Conservation (phyloP, 768 basidiomycete genomes). For the Coprinellus micaceus region DNA sequence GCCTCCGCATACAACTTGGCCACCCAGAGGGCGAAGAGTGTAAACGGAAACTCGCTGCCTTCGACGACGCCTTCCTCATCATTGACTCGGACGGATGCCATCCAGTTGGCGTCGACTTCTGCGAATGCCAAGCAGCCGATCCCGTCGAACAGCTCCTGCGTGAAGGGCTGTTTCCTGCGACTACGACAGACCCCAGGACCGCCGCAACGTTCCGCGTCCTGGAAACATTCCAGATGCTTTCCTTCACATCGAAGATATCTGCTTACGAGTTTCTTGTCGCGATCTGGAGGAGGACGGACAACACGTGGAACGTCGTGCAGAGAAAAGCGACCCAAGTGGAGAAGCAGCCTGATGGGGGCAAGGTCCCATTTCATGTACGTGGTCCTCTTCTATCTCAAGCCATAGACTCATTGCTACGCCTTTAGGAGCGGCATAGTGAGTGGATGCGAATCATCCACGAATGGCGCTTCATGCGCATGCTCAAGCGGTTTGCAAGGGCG, state of each 20-base stretch:
- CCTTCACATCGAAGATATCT: background rate
- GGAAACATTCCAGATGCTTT: constrained; percentile 1
- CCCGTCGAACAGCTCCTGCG: constrained; percentile 24
- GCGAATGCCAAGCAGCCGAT: constrained; percentile 20
- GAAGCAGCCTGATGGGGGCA: background rate
- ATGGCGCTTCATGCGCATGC: constrained; percentile 16
- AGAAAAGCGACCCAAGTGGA: background rate
- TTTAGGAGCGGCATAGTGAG: constrained; percentile 16
- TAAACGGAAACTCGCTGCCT: constrained; percentile 5
- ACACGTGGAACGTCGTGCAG: constrained; percentile 18
- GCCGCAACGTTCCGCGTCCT: constrained; percentile 2
- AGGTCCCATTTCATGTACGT: constrained; percentile 11
- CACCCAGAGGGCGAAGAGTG: constrained; percentile 16
- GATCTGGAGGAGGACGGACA: constrained; percentile 15
- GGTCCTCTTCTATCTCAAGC: background rate
- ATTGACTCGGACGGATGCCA: constrained; percentile 24
- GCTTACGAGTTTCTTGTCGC: background rate
- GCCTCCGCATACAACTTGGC: constrained; percentile 17
- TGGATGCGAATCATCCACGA: constrained; percentile 17
- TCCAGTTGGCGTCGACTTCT: constrained; percentile 24
- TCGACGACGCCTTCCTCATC: constrained; percentile 22
- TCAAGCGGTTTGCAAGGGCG: constrained; percentile 16
- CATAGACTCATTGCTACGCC: background rate
- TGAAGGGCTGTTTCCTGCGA: background rate
- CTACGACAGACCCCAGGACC: background rate